These are phyloP conservation scores for Yarrowia keelungensis DNA, from an alignment of 805 yeast species.

Conservation along the genomic window DNA sequence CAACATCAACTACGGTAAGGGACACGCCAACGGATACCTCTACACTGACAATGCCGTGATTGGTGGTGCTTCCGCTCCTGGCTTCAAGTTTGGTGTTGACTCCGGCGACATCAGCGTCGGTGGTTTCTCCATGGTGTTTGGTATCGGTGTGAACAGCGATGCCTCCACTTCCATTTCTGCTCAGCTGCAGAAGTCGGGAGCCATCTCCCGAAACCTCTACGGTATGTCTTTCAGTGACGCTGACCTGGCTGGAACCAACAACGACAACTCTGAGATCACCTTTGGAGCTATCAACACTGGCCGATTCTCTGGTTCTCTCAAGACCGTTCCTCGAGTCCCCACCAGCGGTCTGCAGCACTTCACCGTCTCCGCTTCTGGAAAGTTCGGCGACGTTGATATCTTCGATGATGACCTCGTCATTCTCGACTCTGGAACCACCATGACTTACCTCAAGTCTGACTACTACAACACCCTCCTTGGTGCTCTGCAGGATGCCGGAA, in stretches of 20 bases:
- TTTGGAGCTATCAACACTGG: slow-evolving; percentile 63
- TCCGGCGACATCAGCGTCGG: background rate
- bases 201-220: slow-evolving; percentile 3
- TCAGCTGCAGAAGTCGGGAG: background rate
- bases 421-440: slow-evolving; percentile 46
- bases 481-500: slow-evolving; percentile 49
- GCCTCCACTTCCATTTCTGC: slow-evolving; percentile 3
- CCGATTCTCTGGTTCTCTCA: slow-evolving; percentile 54
- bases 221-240: background rate
- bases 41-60: slow-evolving; percentile 7
- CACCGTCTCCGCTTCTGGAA: slow-evolving; percentile 13
- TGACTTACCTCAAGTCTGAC: slow-evolving; percentile 44
- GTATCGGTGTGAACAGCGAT: slow-evolving; percentile 4
- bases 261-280: slow-evolving; percentile 17
- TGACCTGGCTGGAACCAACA: background rate
- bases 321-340: slow-evolving; percentile 44
- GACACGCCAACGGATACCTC: background rate
- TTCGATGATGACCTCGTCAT: slow-evolving; percentile 40
- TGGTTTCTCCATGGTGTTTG: slow-evolving; percentile 10
- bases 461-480: slow-evolving; percentile 49
- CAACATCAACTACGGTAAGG: slow-evolving; percentile 1
- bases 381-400: slow-evolving; percentile 18
- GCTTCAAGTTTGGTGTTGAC: slow-evolving; percentile 17
- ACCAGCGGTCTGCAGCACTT: slow-evolving; percentile 27
- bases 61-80: slow-evolving; percentile 2